Evolutionary conservation across 805 yeast species (phyloP), one percentile per base, ranked within the genome.

Genomic region (Pichia sporocuriosa): DNA sequence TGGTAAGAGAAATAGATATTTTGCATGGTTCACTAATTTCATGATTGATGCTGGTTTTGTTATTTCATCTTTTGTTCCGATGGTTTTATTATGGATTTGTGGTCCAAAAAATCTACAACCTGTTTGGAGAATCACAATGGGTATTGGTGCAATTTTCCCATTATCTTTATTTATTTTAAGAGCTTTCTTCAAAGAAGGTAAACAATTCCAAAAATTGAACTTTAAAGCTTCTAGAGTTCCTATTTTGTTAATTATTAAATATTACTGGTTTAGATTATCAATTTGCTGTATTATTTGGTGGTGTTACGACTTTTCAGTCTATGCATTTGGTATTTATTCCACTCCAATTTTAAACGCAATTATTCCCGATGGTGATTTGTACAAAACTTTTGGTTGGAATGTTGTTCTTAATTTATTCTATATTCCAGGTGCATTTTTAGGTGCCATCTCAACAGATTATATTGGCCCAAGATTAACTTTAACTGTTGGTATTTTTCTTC

Each of bases 41-140:
- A 82, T 82, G 84, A 89, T 89, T 55, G 97, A 88, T 63, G 53
- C 67, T 28, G 97, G 97, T 8, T 89, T 85, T 54, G 96, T 90
- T 28, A 68, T 78, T 26, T 72, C 89, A 38, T 72, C 96, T 2
- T 81, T 90, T 53, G 94, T 87, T 17, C 95, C 96, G 31, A 70
- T 88, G 72, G 86, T 90, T 25, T 59, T 85, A 53, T 68, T 87
- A 43, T 84, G 93, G 87, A 89, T 89, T 52, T 86, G 83, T 63
- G 71, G 81, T 37, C 68, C 71, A 22, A 63, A 78, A 37, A 81
- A 85, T 57, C 73, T 89, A 58, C 77, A 77, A 29, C 82, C 84
- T 10, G 87, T 90, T 31, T 90, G 97, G 97, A 81, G 97, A 71
- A 68, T 88, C 43, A 79, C 96, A 10, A 67, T 89, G 30, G 97